Evolutionary conservation across 1,284 basidiomycete species (phyloP).

Genomic region (Ganoderma lucidum): DNA sequence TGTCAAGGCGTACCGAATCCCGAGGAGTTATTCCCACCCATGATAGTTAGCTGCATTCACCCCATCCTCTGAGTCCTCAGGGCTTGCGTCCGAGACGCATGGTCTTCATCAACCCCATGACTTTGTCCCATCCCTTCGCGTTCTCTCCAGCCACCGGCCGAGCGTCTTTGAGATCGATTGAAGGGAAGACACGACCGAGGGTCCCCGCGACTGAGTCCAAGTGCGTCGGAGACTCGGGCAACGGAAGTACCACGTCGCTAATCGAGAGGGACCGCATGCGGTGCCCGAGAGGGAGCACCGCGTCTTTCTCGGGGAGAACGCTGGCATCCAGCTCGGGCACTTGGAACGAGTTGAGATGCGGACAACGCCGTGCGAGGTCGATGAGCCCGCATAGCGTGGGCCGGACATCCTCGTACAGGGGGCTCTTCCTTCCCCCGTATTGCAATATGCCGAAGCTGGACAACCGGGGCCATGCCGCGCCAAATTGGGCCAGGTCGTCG

Average conservation of each 20-base stretch:
- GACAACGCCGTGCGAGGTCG: neutral
- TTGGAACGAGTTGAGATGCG: neutral
- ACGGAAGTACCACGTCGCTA: neutral
- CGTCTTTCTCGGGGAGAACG: neutral
- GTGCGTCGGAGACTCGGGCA: neutral
- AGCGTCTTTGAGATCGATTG: neutral
- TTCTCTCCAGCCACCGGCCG: neutral
- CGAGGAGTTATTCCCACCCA: too few species aligned
- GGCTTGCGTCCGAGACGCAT: neutral
- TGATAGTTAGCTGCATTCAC: too few species aligned
- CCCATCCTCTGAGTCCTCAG: neutral
- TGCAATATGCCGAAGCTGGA: neutral
- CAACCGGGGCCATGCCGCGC: neutral
- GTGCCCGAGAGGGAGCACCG: neutral
- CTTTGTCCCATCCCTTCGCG: neutral
- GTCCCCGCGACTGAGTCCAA: neutral
- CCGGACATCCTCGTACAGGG: too few species aligned
- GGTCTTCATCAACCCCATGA: neutral
- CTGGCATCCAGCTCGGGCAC: neutral
- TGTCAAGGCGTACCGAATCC: too few species aligned
- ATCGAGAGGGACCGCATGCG: neutral
- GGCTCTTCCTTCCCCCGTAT: too few species aligned
- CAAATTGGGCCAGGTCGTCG: neutral
- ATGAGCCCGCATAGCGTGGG: neutral
- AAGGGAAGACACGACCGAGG: neutral